phyloP scores from a whole-genome alignment of 768 basidiomycete genomes.

The Antrodiella citrinella region DNA sequence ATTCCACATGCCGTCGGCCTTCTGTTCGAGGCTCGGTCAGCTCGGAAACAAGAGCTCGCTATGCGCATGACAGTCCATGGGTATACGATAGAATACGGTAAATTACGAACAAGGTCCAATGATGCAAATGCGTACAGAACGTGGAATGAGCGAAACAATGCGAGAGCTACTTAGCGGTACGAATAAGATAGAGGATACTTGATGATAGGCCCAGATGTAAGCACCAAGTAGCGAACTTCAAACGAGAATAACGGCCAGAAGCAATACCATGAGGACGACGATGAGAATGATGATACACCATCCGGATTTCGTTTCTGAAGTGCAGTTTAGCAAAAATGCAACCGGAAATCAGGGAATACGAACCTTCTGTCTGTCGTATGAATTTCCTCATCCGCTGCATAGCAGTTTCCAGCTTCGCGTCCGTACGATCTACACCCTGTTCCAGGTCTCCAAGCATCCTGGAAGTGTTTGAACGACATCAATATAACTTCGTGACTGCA shows the following conservation, averaged over 20 bases:
- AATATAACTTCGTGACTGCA: neutral
- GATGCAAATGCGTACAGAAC: neutral
- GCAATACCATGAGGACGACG: constrained; percentile 65
- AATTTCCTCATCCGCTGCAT: constrained; percentile 73
- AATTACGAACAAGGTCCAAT: neutral
- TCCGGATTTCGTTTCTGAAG: constrained; percentile 72
- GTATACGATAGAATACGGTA: neutral
- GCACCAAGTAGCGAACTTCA: constrained; percentile 23
- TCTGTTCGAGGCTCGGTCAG: neutral
- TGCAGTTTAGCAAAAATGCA: neutral
- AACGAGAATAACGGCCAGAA: constrained; percentile 74
- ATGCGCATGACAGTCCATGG: neutral
- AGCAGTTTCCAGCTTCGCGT: constrained; percentile 55
- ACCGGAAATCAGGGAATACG: constrained; percentile 9
- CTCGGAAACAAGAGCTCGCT: neutral
- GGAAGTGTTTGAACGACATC: too few species aligned
- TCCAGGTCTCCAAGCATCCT: constrained; percentile 87
- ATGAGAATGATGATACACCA: constrained; percentile 88
- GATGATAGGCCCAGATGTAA: neutral
- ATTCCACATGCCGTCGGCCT: neutral
- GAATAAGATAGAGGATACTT: neutral
- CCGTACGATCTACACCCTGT: constrained; percentile 66
- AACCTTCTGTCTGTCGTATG: constrained; percentile 77
- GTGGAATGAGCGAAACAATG: neutral
- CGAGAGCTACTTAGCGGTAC: neutral